A percentile compares a stretch with the other conserved stretches of the same genome.
Evolutionary conservation across 176 grass and related monocot genomes (phyloP).

Genomic region (Oryza officinalis): DNA sequence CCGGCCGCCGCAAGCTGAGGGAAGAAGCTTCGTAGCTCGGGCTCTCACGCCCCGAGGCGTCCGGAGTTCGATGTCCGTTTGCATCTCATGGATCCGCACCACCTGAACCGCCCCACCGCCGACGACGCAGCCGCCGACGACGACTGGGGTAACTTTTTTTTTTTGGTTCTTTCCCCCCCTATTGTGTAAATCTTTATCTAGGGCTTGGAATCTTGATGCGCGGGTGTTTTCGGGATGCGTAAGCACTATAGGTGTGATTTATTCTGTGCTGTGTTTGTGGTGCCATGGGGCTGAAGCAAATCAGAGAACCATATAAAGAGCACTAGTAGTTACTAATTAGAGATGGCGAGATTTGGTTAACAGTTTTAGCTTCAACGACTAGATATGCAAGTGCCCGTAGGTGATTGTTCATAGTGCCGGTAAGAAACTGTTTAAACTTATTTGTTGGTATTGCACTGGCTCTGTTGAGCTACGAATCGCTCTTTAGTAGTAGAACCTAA

Average conservation of each 20-base stretch:
- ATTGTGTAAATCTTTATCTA: not conserved
- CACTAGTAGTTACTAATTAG: not conserved
- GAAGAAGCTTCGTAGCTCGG: not conserved
- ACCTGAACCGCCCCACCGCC: conserved; percentile 46
- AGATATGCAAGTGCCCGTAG: not conserved
- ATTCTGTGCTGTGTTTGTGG: not conserved
- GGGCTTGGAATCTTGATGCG: not conserved
- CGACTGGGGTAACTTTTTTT: conserved; percentile 60
- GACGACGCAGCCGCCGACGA: conserved; percentile 46
- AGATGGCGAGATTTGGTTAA: not conserved
- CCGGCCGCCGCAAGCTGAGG: not conserved
- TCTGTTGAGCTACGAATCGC: not conserved
- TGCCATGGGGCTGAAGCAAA: not conserved
- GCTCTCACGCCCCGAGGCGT: conserved; percentile 37
- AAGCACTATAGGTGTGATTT: not conserved
- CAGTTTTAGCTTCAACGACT: not conserved
- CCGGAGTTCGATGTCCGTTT: conserved; percentile 77
- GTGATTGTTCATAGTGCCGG: not conserved
- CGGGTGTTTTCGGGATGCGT: not conserved
- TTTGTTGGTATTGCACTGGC: not conserved
- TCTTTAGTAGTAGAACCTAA: not conserved
- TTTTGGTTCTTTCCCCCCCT: not conserved
- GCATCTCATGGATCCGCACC: conserved; percentile 67
- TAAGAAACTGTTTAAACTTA: not conserved
- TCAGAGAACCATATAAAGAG: not conserved